Conservation (phyloP, 352 stramenopile species). For the Sclerospora graminicola region DNA sequence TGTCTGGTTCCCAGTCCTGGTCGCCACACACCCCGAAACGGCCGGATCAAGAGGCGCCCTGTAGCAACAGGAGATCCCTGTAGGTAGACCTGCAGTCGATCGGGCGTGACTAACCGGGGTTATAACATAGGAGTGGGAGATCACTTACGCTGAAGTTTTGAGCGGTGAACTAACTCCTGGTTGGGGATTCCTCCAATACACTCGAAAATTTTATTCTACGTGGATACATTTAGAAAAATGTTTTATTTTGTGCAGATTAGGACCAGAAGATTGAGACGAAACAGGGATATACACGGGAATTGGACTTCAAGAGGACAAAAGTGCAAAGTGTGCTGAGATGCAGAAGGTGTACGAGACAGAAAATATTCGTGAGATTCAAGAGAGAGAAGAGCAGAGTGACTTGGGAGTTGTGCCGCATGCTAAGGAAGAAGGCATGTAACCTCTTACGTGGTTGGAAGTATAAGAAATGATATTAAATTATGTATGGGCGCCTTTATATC, state of each 20-base stretch:
- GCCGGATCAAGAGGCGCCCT: too few relatives aligned
- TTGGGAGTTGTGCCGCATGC: conserved; percentile 22
- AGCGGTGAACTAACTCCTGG: too few relatives aligned
- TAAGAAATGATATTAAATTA: not conserved
- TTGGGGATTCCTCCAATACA: too few relatives aligned
- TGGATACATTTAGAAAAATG: not conserved
- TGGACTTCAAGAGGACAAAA: conserved; percentile 56
- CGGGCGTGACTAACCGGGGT: too few relatives aligned
- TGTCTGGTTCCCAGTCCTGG: too few relatives aligned
- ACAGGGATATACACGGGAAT: conserved; percentile 30
- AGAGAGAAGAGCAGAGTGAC: conserved; percentile 74
- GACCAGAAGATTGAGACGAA: conserved; percentile 38
- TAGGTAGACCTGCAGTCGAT: too few relatives aligned
- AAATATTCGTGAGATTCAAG: conserved; percentile 80
- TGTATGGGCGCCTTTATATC: too few relatives aligned
- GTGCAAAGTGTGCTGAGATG: conserved; percentile 54
- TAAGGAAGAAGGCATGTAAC: conserved; percentile 43
- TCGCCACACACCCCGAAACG: too few relatives aligned
- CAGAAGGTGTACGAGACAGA: conserved; percentile 81
- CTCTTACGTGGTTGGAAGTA: not conserved
- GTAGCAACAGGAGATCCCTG: too few relatives aligned
- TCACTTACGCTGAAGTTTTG: too few relatives aligned
- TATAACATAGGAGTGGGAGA: too few relatives aligned
- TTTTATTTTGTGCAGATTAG: conserved; percentile 23
- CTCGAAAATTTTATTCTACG: too few relatives aligned